phyloP scores from a whole-genome alignment of 108 stramenopile genomes.

The Pseudonitzschia pungens region DNA sequence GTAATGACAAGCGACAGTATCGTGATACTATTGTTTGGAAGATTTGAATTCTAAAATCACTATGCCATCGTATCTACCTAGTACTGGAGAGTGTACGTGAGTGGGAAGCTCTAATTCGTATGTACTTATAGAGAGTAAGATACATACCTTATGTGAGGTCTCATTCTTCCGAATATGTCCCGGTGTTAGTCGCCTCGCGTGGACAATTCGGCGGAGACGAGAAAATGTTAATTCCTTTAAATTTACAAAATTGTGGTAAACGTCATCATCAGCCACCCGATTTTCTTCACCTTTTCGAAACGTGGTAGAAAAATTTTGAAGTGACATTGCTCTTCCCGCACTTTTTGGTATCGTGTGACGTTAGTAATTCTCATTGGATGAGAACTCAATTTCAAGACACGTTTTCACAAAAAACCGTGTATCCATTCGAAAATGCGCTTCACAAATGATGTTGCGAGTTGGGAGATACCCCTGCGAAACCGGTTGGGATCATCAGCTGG shows the following conservation, averaged over 20 bases:
- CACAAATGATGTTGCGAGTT: not conserved
- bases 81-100: too few species aligned
- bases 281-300: not conserved
- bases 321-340: not conserved
- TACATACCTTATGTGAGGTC: too few species aligned
- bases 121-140: too few species aligned
- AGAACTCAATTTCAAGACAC: not conserved
- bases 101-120: too few species aligned
- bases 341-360: not conserved
- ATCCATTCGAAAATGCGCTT: slow-evolving; percentile 1
- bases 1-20: too few species aligned
- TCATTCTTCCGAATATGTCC: too few species aligned
- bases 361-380: not conserved
- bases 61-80: too few species aligned
- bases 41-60: too few species aligned
- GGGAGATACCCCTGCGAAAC: not conserved
- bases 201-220: too few species aligned
- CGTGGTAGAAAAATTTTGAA: not conserved
- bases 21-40: too few species aligned
- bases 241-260: not conserved
- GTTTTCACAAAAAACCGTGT: not conserved
- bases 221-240: not conserved
- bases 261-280: not conserved
- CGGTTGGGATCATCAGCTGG: not conserved
- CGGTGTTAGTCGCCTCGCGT: too few species aligned